Percentiles rank a stretch among this genome's conserved stretches.
Conservation (phyloP, 1,139 yeast species). For the Sugiyamaella sp. region DNA sequence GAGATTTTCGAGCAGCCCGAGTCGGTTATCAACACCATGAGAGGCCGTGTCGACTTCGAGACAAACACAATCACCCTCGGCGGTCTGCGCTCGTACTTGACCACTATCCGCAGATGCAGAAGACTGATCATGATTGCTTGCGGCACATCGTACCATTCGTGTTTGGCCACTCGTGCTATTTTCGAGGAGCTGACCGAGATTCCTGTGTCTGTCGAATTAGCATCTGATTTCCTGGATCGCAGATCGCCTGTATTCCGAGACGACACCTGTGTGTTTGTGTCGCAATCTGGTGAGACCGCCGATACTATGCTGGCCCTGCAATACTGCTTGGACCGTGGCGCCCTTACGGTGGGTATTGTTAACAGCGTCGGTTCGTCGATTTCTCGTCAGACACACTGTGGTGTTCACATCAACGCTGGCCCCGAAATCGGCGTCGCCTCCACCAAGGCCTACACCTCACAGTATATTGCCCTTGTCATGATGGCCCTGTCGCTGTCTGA, state of each 20-base stretch:
- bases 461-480: conserved; percentile 96
- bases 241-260: conserved; percentile 96
- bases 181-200: conserved; percentile 97
- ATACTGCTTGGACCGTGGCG: conserved; percentile 96
- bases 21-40: conserved; percentile 96
- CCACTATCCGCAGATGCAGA: conserved; percentile 92
- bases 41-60: conserved; percentile 97
- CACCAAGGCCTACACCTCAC: conserved; percentile 99
- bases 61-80: conserved; percentile 79
- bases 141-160: conserved; percentile 98
- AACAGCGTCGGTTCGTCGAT: conserved; percentile 94
- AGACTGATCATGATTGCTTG: conserved; percentile 98
- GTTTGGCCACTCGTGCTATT: conserved; percentile 93
- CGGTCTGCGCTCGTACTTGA: conserved; percentile 82
- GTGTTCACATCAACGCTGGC: conserved; percentile 99
- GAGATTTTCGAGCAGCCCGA: conserved; percentile 99
- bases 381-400: conserved; percentile 96
- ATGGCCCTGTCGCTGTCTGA: conserved; percentile 92
- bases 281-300: conserved; percentile 99
- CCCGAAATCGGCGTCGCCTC: conserved; percentile 99
- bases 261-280: conserved; percentile 95
- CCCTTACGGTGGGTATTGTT: conserved; percentile 95
- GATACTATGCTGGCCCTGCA: conserved; percentile 97
- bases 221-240: conserved; percentile 96
- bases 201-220: conserved; percentile 94